Evolutionary conservation across 805 yeast genomes (phyloP), one percentile per base, ranked within the genome.

Genomic region (Yarrowia sp.): DNA sequence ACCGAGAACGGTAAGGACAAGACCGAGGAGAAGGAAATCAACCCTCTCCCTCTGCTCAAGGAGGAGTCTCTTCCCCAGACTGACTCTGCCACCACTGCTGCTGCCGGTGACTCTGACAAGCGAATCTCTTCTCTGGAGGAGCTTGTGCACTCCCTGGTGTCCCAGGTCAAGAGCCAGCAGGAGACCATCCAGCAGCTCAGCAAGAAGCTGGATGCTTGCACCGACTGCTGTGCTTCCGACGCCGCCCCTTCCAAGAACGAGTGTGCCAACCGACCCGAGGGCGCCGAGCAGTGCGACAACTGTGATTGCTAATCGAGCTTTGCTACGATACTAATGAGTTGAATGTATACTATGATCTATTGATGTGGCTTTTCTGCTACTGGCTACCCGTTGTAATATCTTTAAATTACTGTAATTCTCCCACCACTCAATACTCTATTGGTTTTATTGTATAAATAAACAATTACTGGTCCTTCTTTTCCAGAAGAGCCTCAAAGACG

Each of bases 201-300:
- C 61, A 54, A 54, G 61, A 54, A 54, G 61, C 61, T 54, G 19
- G 61, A 54, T 10, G 46, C 46, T 9, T 54, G 59, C 44, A 36
- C 44, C 35, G 59, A 52, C 44, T 52, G 59, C n/a, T 52, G 61
- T 21, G 44, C 61, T 26, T 2, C 61, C 35, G 26, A 38, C 26
- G 44, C 35, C 26, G 30, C 46, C 38, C 24, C 61, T n/a, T 24
- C 35, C 35, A 36, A 54, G 46, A 54, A 54, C 46, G 46, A 38
- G 46, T 54, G 61, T 28, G 61, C 61, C 61, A 54, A 54, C 61
- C 61, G 61, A 11, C 61, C 61, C 33, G 61, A 54, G 46, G 61
- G 61, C 30, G 61, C 61, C 30, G 61, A 54, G 61, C 61, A 54
- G 61, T 54, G 61, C 16, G 61, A 54, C 61, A 54, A 54, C 61